A percentile compares a stretch with the other conserved stretches of the same genome.
These are phyloP conservation scores for Tetradesmus lagerheimii DNA, from an alignment of 139 green algal genomes.

Conservation along the genomic window DNA sequence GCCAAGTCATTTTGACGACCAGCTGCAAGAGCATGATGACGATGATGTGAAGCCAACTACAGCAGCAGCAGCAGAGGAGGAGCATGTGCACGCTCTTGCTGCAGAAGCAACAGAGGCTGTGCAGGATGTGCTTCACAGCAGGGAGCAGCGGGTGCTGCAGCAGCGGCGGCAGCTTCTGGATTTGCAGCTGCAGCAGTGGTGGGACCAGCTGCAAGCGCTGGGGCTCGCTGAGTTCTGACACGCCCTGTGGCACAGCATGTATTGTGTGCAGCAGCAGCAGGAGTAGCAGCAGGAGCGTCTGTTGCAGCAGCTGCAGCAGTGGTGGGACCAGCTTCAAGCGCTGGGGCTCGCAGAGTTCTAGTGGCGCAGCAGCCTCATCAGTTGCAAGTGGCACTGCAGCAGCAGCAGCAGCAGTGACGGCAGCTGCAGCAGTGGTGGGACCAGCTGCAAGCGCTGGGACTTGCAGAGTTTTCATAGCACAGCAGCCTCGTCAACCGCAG, in stretches of 20 bases:
- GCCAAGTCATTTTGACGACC: background rate
- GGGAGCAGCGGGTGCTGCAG: background rate
- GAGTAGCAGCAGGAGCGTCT: background rate
- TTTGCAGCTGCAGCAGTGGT: background rate
- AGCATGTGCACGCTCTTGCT: too few species aligned
- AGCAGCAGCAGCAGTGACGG: background rate
- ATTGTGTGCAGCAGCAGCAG: background rate
- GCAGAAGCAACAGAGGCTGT: too few species aligned
- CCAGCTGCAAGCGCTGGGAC: background rate
- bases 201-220: background rate
- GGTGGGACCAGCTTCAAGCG: background rate
- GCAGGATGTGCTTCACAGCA: too few species aligned
- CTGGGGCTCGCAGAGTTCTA: background rate
- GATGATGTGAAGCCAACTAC: too few species aligned
- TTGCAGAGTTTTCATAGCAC: background rate
- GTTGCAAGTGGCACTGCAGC: background rate
- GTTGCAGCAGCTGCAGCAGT: background rate
- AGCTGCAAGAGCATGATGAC: background rate
- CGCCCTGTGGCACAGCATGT: background rate
- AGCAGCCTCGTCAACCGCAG: background rate
- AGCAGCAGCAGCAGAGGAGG: too few species aligned
- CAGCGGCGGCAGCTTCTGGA: background rate
- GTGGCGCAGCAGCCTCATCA: background rate
- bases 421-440: background rate
- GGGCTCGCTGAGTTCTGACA: background rate